These are phyloP conservation scores for Entrophospora sp. DNA, from an alignment of 192 early-diverging fungal genomes.

Conservation along the genomic window DNA sequence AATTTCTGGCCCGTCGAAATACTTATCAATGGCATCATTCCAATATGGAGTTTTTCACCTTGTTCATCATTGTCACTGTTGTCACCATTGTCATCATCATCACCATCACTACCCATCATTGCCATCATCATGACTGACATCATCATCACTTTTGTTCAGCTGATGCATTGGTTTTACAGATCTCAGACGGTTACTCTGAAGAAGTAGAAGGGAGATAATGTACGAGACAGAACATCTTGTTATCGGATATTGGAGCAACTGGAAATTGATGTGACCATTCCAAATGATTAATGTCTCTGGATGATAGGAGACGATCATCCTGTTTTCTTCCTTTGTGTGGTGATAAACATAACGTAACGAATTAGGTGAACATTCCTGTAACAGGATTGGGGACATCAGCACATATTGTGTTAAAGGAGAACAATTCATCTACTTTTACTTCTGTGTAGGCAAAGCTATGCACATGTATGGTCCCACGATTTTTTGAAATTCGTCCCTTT, in stretches of 20 bases:
- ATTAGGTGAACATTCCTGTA: not conserved
- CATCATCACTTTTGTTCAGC: not conserved
- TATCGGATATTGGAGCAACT: not conserved
- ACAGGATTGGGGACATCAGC: not conserved
- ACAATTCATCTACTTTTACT: not conserved
- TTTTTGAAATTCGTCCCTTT: slow-evolving; percentile 10
- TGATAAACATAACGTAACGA: not conserved
- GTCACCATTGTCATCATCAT: too few species aligned
- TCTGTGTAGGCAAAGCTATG: not conserved
- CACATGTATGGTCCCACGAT: not conserved
- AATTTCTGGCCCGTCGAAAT: not conserved
- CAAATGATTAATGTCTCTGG: not conserved
- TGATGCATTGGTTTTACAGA: not conserved
- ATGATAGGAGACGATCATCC: not conserved
- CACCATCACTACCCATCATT: too few species aligned
- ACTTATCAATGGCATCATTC: not conserved
- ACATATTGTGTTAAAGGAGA: not conserved
- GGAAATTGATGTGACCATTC: not conserved
- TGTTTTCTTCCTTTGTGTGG: not conserved
- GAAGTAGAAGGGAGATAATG: not conserved
- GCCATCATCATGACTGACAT: not conserved
- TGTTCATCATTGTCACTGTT: too few species aligned
- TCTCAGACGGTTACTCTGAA: not conserved
- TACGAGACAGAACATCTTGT: not conserved
- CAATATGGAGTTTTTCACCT: not conserved